Conservation (phyloP, 495 filamentous ascomycete genomes). For the Penicillium coprophilum region DNA sequence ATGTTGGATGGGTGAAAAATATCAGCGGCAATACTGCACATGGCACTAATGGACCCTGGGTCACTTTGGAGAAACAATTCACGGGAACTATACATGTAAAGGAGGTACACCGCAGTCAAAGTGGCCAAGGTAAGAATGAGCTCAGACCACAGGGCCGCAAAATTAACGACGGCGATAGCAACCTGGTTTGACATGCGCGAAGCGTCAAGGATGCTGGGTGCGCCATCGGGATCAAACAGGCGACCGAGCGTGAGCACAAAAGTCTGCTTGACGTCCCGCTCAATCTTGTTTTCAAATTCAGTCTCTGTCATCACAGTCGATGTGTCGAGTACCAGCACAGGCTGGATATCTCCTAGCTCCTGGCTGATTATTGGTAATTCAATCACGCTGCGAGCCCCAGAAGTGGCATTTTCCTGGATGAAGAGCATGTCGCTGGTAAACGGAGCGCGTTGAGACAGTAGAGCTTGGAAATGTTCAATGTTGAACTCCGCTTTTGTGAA, state of each 20-base stretch:
- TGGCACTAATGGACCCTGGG: constrained; percentile 42
- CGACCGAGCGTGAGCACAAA: constrained; percentile 40
- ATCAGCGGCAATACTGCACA: constrained; percentile 45
- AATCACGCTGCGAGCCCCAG: constrained; percentile 31
- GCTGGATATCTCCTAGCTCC: constrained; percentile 35
- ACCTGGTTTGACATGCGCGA: constrained; percentile 30
- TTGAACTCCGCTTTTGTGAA: constrained; percentile 34
- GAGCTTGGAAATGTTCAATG: constrained; percentile 36
- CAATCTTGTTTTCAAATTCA: constrained; percentile 36
- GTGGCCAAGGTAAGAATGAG: constrained; percentile 30
- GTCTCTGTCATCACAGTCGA: constrained; percentile 33
- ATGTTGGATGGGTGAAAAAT: constrained; percentile 36
- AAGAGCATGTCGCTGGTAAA: constrained; percentile 45
- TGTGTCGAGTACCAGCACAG: constrained; percentile 36
- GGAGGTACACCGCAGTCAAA: constrained; percentile 28
- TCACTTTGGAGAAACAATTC: constrained; percentile 41
- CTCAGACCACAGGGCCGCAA: constrained; percentile 37
- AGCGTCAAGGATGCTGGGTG: constrained; percentile 27
- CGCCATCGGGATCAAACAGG: constrained; percentile 35
- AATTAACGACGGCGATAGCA: constrained; percentile 34
- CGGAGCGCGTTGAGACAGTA: constrained; percentile 36
- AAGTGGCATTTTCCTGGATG: constrained; percentile 33
- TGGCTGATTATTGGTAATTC: constrained; percentile 42
- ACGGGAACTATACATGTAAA: constrained; percentile 34
- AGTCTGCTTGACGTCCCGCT: constrained; percentile 33